phyloP scores from a whole-genome alignment of 2,329 filamentous ascomycete species.

The Lachnellula cervina region DNA sequence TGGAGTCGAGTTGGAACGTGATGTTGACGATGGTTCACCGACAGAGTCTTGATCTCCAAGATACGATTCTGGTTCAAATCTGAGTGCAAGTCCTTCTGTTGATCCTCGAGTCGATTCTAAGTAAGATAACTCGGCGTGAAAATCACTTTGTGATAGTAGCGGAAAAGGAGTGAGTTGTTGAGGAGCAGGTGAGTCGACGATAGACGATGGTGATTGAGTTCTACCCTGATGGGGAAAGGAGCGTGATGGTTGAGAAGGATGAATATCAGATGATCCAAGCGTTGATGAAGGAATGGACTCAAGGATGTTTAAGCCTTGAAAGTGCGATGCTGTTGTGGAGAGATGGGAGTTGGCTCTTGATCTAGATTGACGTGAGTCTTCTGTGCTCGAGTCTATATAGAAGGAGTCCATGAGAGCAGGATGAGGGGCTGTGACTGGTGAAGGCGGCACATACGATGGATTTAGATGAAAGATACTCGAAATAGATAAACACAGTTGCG shows the following conservation, averaged over 20 bases:
- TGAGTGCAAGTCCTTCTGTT: constrained; percentile 19
- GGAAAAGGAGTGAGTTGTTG: constrained; percentile 27
- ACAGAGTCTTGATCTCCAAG: constrained; percentile 9
- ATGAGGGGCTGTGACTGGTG: constrained; percentile 28
- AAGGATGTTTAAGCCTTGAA: constrained; percentile 28
- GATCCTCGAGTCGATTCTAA: constrained; percentile 23
- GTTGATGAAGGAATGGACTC: constrained; percentile 14
- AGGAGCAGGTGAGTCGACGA: constrained; percentile 22
- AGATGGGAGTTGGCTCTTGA: constrained; percentile 30
- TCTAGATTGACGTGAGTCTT: constrained; percentile 32
- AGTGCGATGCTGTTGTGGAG: constrained; percentile 27
- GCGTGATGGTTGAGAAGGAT: constrained; percentile 16
- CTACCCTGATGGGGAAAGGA: constrained; percentile 19
- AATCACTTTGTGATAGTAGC: constrained; percentile 25
- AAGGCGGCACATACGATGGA: constrained; percentile 27
- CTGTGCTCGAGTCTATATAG: constrained; percentile 29
- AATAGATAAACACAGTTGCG: constrained; percentile 20
- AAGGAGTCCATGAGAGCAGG: constrained; percentile 27
- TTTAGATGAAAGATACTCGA: constrained; percentile 22
- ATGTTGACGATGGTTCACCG: constrained; percentile 15
- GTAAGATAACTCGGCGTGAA: constrained; percentile 28
- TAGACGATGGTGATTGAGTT: constrained; percentile 17
- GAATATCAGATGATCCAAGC: constrained; percentile 14
- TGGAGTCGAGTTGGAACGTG: constrained; percentile 24
- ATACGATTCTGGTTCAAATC: constrained; percentile 25